Evolutionary conservation across 345 rosid genomes (phyloP), one percentile per base, ranked within the genome.

Genomic region (Excoecaria cochinchinensis): DNA sequence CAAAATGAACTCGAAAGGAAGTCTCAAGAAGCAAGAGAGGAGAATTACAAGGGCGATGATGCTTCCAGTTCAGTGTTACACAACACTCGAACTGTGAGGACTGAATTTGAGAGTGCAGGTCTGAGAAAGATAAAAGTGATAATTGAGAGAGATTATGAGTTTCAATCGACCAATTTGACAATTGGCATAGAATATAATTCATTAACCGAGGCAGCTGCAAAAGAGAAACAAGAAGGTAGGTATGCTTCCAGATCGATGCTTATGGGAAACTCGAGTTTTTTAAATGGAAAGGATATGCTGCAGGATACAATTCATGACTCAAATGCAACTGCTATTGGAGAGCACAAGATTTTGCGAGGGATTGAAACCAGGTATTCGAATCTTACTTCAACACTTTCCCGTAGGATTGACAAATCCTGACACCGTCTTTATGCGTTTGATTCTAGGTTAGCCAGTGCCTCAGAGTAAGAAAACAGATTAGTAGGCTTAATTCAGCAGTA

Each of bases 31-130:
- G 58, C 69, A 44, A 44, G 77, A 56, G 81, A 79, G 74, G 76
- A 81, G n/a, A 73, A 46, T 22, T 64, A 65, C 81, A 78, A 65
- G 76, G 74, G 74, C 63, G 79, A 78, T 39, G 77, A 55, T 58
- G 77, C 77, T 21, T 74, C 77, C n/a, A 59, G 70, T 38, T 75
- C 66, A 22, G 25, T 81, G 72, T 14, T 46, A 52, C 76, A 56
- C 25, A 25, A 73, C 42, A 51, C 39, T 36, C 81, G 11, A 12
- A 47, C 69, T 14, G 24, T 21, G n/a, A 48, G 68, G 39, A 68
- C 5, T 8, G 52, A 70, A 52, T 56, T 74, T 51, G 66, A 62
- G 59, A 46, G 21, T 53, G 40, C 52, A 22, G 76, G 70, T 64
- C 46, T 76, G 60, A 63, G 76, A 65, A 74, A 75, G 53, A 42